Evolutionary conservation across 495 filamentous ascomycete species (phyloP), one percentile per base, ranked within the genome.

Genomic region (Trichoderma parareesei): DNA sequence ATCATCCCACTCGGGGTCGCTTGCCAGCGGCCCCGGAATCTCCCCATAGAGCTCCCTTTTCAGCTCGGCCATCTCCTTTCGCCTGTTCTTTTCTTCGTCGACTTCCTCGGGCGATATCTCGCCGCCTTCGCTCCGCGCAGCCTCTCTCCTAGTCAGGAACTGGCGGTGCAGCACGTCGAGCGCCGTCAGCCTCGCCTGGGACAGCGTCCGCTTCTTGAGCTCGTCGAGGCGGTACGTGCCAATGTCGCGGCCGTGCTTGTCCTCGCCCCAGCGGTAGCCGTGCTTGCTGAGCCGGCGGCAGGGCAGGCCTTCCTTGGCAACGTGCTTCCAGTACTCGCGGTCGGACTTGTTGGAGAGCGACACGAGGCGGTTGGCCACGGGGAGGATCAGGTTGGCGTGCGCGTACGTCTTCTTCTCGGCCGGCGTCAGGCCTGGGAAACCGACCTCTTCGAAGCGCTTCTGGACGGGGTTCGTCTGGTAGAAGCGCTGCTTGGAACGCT

Each of bases 1-100:
- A 74, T 93, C 89, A 66, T 89, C 84, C 92, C 92, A 98, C 62
- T 83, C 82, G 0, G 90, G 87, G 72, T 93, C 85, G 61, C 78
- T 74, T 62, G 83, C 78, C 74, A 96, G 92, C 68, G 71, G 64
- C 38, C 75, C 73, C 57, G 70, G 71, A 68, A 70, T 76, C 61
- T 71, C 72, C 16, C 82, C 80, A 46, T 80, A 78, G 33, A 83
- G 67, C 59, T 79, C 75, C 49, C 67, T 71, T 46, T 65, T 69
- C 67, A 81, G 67, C 14, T 41, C 40, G 0, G 78, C 76, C 76
- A 84, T 82, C 67, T 79, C 72, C 33, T 72, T 68, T 27, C 81
- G 65, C 40, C 79, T 66, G 41, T 67, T 64, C 42, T 67, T 76
- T 67, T 85, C 82, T n/a, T 76, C 75, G 41, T 77, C 68, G n/a